Evolutionary conservation across 192 early-diverging fungal species (phyloP), one percentile per base, ranked within the genome.

Genomic region (Endogone sp.): DNA sequence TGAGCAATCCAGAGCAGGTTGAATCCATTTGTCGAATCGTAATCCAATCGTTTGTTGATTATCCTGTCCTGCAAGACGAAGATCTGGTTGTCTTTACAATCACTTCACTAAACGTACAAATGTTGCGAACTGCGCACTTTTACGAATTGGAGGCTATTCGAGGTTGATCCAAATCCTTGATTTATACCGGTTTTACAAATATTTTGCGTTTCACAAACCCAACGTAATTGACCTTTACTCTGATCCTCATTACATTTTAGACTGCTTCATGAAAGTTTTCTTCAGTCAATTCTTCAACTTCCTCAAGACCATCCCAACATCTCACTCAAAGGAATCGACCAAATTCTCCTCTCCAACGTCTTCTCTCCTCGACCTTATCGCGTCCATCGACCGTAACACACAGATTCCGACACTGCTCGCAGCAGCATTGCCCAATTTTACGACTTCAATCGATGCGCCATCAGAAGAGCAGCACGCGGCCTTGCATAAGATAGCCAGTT

Each of bases 111-210:
- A 83, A 78, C 27, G 64, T 72, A 29, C 64, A 69, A 25, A 54
- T 83, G 13, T 63, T 83, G 20, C 74, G 81, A 32, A 80, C 81
- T 0, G 73, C 81, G 44, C 75, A 83, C 31, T 83, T 83, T 16
- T 83, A 83, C 56, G 81, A 83, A 60, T 71, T 78, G 2, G 63
- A 62, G 22, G 75, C 77, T 29, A 74, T 83, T 6, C 72, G 79
- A 72, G 79, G 76, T 44, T 63, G 66, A 4, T 44, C n/a, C 10
- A 4, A 30, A 30, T 25, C n/a, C 37, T 49, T 49, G 37, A 49
- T 16, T 49, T 6, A n/a, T n/a, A n/a, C n/a, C n/a, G n/a, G n/a
- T n/a, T n/a, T n/a, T n/a, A n/a, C n/a, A n/a, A n/a, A n/a, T n/a
- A n/a, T n/a, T n/a, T n/a, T n/a, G n/a, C n/a, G n/a, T n/a, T n/a